Percentiles rank a stretch among this genome's conserved stretches.
phyloP scores from a whole-genome alignment of 2,329 filamentous ascomycete genomes.

The Neophaeococcomyces mojaviensis region DNA sequence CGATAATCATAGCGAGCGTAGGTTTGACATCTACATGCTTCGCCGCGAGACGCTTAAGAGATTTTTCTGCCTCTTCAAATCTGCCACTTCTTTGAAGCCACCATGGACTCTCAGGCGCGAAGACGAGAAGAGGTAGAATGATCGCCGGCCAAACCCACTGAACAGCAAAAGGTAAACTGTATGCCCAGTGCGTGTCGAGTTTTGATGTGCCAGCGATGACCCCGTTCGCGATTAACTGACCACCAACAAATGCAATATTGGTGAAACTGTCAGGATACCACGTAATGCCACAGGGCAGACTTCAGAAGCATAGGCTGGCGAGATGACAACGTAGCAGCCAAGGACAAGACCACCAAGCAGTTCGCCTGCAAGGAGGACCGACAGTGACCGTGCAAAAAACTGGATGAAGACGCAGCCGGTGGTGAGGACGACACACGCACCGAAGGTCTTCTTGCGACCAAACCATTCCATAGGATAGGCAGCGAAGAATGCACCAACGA shows the following conservation, averaged over 20 bases:
- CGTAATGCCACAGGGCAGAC: conserved; percentile 37
- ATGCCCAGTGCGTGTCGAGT: conserved; percentile 36
- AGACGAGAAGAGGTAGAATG: conserved; percentile 31
- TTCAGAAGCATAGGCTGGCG: conserved; percentile 40
- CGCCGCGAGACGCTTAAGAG: conserved; percentile 30
- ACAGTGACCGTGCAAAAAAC: conserved; percentile 28
- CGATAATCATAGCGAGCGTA: conserved; percentile 35
- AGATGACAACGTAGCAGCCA: conserved; percentile 44
- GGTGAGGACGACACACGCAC: conserved; percentile 18
- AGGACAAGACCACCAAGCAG: conserved; percentile 41
- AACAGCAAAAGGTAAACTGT: conserved; percentile 37
- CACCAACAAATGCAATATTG: conserved; percentile 42
- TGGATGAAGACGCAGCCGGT: conserved; percentile 21
- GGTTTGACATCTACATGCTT: conserved; percentile 34
- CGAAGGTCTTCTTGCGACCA: conserved; percentile 26
- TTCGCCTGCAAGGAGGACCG: conserved; percentile 40
- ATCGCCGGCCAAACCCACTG: conserved; percentile 37
- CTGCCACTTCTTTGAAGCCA: conserved; percentile 32
- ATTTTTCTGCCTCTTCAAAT: conserved; percentile 30
- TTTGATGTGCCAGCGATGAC: conserved; percentile 28
- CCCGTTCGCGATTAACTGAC: conserved; percentile 30
- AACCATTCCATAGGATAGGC: conserved; percentile 33
- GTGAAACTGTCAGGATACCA: conserved; percentile 43
- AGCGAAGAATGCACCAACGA: conserved; percentile 35
- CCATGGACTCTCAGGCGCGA: conserved; percentile 34